These are phyloP conservation scores for Cicer pinnatifidum DNA, from an alignment of 306 rosid species.

Conservation along the genomic window DNA sequence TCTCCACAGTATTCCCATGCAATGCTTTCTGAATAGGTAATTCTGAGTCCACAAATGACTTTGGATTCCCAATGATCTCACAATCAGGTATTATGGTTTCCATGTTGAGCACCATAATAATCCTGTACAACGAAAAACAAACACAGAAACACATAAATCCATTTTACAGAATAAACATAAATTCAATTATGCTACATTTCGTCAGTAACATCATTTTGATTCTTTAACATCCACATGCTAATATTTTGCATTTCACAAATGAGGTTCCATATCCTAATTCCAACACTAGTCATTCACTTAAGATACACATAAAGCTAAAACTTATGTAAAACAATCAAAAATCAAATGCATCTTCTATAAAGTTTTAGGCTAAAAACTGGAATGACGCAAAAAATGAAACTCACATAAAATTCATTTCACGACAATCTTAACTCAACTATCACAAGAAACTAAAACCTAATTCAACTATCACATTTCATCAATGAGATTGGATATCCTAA, in stretches of 20 bases:
- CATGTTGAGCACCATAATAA: constrained; percentile 81
- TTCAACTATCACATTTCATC: background rate
- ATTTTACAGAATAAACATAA: constrained; percentile 21
- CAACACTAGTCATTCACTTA: constrained; percentile 25
- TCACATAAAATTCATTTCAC: background rate
- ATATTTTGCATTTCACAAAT: constrained; percentile 21
- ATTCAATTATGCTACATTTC: constrained; percentile 28
- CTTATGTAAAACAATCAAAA: background rate
- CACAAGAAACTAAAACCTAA: background rate
- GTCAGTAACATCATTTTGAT: background rate
- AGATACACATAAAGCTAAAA: constrained; percentile 29
- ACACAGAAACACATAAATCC: constrained; percentile 18
- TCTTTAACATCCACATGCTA: constrained; percentile 29
- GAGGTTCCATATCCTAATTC: constrained; percentile 15
- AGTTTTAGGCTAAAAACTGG: background rate
- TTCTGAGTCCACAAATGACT: constrained; percentile 50
- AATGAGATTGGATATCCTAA: background rate
- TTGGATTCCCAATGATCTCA: constrained; percentile 83
- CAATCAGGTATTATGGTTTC: constrained; percentile 78
- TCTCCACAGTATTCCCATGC: constrained; percentile 42
- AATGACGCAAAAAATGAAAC: background rate
- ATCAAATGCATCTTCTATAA: background rate
- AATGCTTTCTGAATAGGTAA: constrained; percentile 49
- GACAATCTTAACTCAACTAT: background rate
- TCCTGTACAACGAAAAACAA: constrained; percentile 56